Conservation (phyloP, 2,329 filamentous ascomycete species). For the Myriosclerotinia duriaeana region DNA sequence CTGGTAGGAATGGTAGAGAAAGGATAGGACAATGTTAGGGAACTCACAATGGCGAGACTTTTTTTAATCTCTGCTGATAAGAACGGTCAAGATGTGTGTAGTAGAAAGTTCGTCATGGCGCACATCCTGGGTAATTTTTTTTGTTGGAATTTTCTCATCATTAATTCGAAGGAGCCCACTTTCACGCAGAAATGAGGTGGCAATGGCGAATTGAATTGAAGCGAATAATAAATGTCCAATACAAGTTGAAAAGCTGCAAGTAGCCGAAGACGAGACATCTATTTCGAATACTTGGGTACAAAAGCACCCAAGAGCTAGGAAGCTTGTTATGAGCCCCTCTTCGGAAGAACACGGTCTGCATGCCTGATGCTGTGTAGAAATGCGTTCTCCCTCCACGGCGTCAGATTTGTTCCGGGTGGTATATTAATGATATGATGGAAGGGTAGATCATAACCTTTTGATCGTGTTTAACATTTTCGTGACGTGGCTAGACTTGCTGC, state of each 20-base stretch:
- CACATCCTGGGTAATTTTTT: conserved; percentile 1
- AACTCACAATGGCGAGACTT: neutral
- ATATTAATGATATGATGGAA: neutral
- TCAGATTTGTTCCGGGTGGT: conserved; percentile 18
- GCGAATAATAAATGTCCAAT: neutral
- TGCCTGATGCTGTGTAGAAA: conserved; percentile 21
- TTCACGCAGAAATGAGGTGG: conserved; percentile 20
- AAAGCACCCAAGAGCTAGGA: neutral
- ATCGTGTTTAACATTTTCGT: conserved; percentile 5
- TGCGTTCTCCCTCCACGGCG: conserved; percentile 16
- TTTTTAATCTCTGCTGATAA: conserved; percentile 11
- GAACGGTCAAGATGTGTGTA: conserved; percentile 10
- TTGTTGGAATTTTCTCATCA: neutral
- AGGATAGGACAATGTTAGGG: neutral
- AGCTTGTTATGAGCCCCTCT: conserved; percentile 8
- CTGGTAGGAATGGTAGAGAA: neutral
- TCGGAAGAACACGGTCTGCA: conserved; percentile 23
- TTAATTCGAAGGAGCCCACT: conserved; percentile 2
- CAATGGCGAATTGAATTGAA: conserved; percentile 6
- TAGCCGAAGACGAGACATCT: neutral
- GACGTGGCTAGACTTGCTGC: conserved; percentile 24
- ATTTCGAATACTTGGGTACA: conserved; percentile 1
- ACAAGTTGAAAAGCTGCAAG: neutral
- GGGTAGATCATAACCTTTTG: conserved; percentile 16
- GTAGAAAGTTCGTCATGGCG: conserved; percentile 17